Base-by-base conservation (phyloP, 2,329 filamentous ascomycete species). In the Aspergillus hortae region DNA sequence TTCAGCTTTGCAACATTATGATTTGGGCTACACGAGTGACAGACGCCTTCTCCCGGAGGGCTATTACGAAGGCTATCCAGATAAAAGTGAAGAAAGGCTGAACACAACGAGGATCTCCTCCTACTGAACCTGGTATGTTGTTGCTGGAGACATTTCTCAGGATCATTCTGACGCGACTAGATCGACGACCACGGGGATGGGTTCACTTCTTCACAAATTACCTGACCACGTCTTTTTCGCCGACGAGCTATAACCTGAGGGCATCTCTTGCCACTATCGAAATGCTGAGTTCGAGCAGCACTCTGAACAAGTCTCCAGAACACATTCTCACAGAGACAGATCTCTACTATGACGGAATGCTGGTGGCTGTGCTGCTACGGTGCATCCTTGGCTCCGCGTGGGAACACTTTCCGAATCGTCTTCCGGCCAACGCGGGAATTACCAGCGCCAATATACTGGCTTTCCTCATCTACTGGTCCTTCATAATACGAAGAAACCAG, bases 281-380 rank as follows among this genome's bases (percentile, higher is more conserved):
- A 3, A 40, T 52, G 1, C 14, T 38, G 14, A 2, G 12, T 38
- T 23, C 23, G 23, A 23, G 35, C 2, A 38, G 35, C 6, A 7
- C 14, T 14, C 30, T 33, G 36, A 47, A 71, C 1, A 17, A 15
- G 35, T 3, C 35, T n/a, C 12, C 12, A 38, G 6, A 9, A 3
- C 2, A 11, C 7, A 30, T 30, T n/a, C n/a, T n/a, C n/a, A n/a
- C n/a, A n/a, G n/a, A n/a, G 2, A 54, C 52, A 6, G 46, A 54
- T 15, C 48, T 50, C 27, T 68, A 67, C 51, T 67, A 70, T 48
- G 69, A 66, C 12, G 63, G 66, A 65, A 65, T 70, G 33, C 53
- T 74, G 17, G 59, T 71, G 44, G 63, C 64, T 6, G 67, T 73
- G 2, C 63, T 69, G 40, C 59, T 76, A 10, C 65, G 70, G 17